A percentile compares a stretch with the other conserved stretches of the same genome.
Evolutionary conservation across 202 grass and related monocot species (phyloP).

Genomic region (Brachypodium distachyon): DNA sequence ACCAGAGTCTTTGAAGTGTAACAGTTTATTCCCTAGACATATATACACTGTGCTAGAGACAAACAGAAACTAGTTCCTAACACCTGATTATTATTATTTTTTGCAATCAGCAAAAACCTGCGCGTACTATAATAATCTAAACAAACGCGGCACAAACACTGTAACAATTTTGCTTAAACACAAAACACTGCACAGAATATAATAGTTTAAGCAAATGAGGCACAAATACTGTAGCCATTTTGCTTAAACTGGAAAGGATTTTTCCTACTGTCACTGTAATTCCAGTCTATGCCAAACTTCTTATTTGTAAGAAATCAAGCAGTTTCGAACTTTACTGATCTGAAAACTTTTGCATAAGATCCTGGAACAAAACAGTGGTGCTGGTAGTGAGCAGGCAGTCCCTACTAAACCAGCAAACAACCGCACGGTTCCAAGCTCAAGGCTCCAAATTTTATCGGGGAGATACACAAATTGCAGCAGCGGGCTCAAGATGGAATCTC

Average conservation of each 20-base stretch:
- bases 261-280: not conserved
- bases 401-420: constrained; percentile 7
- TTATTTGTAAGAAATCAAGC: not conserved
- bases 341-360: not conserved
- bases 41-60: not conserved
- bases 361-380: not conserved
- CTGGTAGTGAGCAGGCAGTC: not conserved
- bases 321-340: not conserved
- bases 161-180: too few species aligned
- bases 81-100: not conserved
- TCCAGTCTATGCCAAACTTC: not conserved
- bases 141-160: too few species aligned
- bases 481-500: not conserved
- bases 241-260: too few species aligned
- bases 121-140: too few species aligned
- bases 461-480: not conserved
- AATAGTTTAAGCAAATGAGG: too few species aligned
- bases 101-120: not conserved
- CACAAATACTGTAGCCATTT: too few species aligned
- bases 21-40: not conserved
- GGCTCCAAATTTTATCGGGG: not conserved
- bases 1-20: not conserved
- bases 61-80: not conserved
- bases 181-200: too few species aligned
- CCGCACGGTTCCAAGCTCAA: not conserved